Base-by-base conservation (phyloP, 140 eudicot genomes). In the Cichorium intybus region DNA sequence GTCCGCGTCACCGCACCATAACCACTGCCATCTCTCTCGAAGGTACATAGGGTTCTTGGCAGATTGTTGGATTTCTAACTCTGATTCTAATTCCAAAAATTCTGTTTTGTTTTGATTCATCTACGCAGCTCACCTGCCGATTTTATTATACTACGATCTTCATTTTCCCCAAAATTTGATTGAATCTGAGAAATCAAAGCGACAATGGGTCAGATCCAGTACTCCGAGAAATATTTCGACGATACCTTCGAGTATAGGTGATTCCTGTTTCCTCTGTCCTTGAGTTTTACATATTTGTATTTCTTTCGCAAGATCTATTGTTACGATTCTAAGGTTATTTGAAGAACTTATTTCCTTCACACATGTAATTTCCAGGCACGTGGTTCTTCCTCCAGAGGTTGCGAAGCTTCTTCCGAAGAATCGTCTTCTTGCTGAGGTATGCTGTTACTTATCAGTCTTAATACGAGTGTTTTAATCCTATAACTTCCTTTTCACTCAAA, bases 161-260 rank as follows among this genome's bases (percentile, higher is more conserved):
- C 21, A 34, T 35, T 59, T 35, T 37, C 31, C 21, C 12, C 66
- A 60, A 51, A 22, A 35, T 21, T 52, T 21, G 31, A 9, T 52
- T 23, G 31, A 64, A 37, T 68, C 67, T 62, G 48, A 52, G 39
- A 55, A 22, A 54, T 63, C 39, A 18, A 41, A 17, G 60, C 33
- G 46, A 76, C 17, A 15, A 92, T 92, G 99, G 94, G 97, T 28
- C 97, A 88, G 95, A 93, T 93, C 81, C 95, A 93, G 82, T 93
- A 93, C 77, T 93, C 99, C 6, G 99, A 93, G 62, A 93, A 93
- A 78, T 93, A 93, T 67, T 88, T 84, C 22, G 99, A 93, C 52
- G 99, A 93, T 65, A 86, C 88, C 48, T 84, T 70, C 72, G 99
- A 93, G 87, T 93, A 93, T 76, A 84, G 99, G 99, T 88, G 22